Conservation (phyloP, 306 rosid species). For the Quercus cerris region DNA sequence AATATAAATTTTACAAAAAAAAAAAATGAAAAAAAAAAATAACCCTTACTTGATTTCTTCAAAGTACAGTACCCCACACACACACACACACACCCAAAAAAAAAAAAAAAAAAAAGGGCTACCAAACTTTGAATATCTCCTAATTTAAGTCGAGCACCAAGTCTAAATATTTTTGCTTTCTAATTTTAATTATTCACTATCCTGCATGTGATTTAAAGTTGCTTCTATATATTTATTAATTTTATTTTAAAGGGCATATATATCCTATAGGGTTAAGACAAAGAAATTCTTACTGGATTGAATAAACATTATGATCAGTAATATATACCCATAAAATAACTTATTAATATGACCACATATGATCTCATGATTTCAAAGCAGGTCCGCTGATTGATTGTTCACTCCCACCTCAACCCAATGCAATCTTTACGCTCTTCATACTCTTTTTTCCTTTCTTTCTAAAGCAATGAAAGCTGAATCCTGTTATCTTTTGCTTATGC, state of each 20-base stretch:
- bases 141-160: no score
- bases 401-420: background rate
- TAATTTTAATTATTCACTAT: background rate
- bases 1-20: no score
- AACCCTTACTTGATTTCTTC: no score
- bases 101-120: no score
- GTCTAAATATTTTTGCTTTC: background rate
- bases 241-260: background rate
- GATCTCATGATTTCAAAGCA: background rate
- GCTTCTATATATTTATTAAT: background rate
- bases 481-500: conserved; percentile 24
- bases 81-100: no score
- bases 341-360: background rate
- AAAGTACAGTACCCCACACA: no score
- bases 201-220: background rate
- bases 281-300: background rate
- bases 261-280: background rate
- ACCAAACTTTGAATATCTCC: no score
- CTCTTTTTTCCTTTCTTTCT: background rate
- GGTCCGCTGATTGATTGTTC: background rate
- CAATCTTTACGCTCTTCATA: background rate
- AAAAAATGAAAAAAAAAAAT: no score
- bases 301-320: background rate
- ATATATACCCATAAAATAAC: background rate
- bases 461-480: background rate